These are phyloP conservation scores for Pseudomassariella vexata DNA, from an alignment of 2,329 filamentous ascomycete genomes.

Conservation along the genomic window DNA sequence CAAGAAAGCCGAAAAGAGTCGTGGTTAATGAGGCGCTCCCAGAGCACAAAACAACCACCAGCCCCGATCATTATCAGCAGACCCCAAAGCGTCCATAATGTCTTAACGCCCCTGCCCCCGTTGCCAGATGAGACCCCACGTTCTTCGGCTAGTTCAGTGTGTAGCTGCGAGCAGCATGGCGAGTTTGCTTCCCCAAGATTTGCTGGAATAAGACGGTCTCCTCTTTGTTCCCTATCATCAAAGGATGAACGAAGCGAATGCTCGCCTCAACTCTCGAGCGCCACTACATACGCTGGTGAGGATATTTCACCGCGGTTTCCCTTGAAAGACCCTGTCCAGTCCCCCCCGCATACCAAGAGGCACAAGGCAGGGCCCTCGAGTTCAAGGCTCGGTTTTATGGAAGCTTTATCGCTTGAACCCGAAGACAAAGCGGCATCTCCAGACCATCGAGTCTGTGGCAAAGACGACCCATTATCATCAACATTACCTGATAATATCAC, in stretches of 20 bases:
- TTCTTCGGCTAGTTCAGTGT: constrained; percentile 40
- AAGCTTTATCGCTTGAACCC: constrained; percentile 21
- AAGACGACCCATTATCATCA: constrained; percentile 16
- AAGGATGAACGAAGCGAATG: constrained; percentile 19
- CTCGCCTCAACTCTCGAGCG: constrained; percentile 16
- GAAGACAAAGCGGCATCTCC: constrained; percentile 18
- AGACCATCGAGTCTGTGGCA: constrained; percentile 10
- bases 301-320: constrained; percentile 21
- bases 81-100: constrained; percentile 32
- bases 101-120: constrained; percentile 30
- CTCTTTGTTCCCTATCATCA: constrained; percentile 27
- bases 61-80: constrained; percentile 31
- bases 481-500: constrained; percentile 31
- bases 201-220: constrained; percentile 23
- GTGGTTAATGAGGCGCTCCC: constrained; percentile 17
- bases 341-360: constrained; percentile 11
- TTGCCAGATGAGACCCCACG: constrained; percentile 30
- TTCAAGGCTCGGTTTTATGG: constrained; percentile 20
- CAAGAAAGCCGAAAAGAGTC: constrained; percentile 14
- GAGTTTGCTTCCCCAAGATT: constrained; percentile 19
- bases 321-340: constrained; percentile 10
- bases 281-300: constrained; percentile 14
- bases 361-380: constrained; percentile 11
- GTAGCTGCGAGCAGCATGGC: constrained; percentile 32
- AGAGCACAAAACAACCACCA: constrained; percentile 25